These are phyloP conservation scores for Yamadazyma nakazawae DNA, from an alignment of 805 yeast species.

Conservation along the genomic window DNA sequence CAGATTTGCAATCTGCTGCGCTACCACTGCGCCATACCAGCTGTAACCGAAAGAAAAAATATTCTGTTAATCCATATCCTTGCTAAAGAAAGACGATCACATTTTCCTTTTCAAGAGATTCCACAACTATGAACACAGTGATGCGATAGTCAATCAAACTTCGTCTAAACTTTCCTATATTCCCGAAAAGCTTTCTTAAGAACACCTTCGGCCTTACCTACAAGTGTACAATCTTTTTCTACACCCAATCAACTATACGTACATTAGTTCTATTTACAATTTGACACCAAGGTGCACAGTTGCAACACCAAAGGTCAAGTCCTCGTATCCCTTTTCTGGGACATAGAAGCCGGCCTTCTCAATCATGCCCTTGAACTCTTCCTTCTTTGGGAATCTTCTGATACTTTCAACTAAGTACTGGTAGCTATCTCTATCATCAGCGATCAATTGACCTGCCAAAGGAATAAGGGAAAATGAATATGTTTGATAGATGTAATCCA, in stretches of 20 bases:
- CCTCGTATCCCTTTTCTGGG: slow-evolving; percentile 86
- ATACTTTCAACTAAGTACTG: slow-evolving; percentile 96
- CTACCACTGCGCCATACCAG: slow-evolving; percentile 93
- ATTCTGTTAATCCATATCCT: too few relatives aligned
- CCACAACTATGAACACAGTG: too few relatives aligned
- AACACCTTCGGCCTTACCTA: too few relatives aligned
- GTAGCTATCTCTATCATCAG: slow-evolving; percentile 93
- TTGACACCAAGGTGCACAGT: slow-evolving; percentile 95
- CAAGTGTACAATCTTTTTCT: slow-evolving; percentile 7
- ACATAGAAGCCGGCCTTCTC: slow-evolving; percentile 91
- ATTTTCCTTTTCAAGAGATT: too few relatives aligned
- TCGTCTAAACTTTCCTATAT: too few relatives aligned
- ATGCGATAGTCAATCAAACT: too few relatives aligned
- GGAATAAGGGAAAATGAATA: slow-evolving; percentile 89
- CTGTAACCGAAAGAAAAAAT: slow-evolving; percentile 4
- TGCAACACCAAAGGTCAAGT: slow-evolving; percentile 90
- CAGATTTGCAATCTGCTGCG: slow-evolving; percentile 99
- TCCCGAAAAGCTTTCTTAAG: too few relatives aligned
- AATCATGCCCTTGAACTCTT: slow-evolving; percentile 85
- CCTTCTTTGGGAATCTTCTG: slow-evolving; percentile 87
- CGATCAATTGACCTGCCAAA: slow-evolving; percentile 91
- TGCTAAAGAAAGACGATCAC: too few relatives aligned
- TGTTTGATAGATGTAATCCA: slow-evolving; percentile 76
- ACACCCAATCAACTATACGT: neutral
- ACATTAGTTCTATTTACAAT: slow-evolving; percentile 35